Evolutionary conservation across 768 basidiomycete genomes (phyloP), one percentile per base, ranked within the genome.

Genomic region (Agrocybe praecox): DNA sequence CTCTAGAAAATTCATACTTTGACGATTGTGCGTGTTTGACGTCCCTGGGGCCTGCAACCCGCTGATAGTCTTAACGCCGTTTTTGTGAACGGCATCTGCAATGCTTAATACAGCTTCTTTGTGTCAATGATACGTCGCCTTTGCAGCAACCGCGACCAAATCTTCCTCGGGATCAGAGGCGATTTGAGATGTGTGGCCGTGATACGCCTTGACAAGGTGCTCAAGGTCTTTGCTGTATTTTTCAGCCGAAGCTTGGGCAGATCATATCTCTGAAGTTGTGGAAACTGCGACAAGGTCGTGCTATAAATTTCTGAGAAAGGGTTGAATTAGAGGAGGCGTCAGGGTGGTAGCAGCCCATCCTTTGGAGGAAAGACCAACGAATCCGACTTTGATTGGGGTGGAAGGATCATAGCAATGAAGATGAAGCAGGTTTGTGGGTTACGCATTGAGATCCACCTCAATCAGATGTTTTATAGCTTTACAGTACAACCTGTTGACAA

Each of bases 91-190:
- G 0, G 64, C 63, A 17, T 70, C 65, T 9, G 73, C 74, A 6
- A 79, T 59, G 57, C 72, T 70, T 9, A 68, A 19, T 7, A 68
- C 61, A 1, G 69, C 63, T 1, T 61, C 63, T 33, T 63, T 67
- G 60, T 78, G n/a, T n/a, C n/a, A n/a, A n/a, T n/a, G 76, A 1
- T 46, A n/a, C 12, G 59, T 59, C 18, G 69, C 62, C 56, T 69
- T 72, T 17, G 78, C 72, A 12, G 71, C 51, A 1, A 76, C 69
- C 0, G 64, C 71, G 33, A 79, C 70, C 18, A 77, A 55, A 52
- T 75, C 74, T n/a, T 77, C 69, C 18, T 76, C 67, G 0, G 72
- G 67, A 52, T 79, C 75, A 4, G 55, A 52, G 0, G 73, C 73
- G 36, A 79, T 65, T 10, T 62, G 47, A 2, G 64, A 58, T 5